Base-by-base conservation (phyloP, 2,329 filamentous ascomycete species). In the Samsoniella hepiali region DNA sequence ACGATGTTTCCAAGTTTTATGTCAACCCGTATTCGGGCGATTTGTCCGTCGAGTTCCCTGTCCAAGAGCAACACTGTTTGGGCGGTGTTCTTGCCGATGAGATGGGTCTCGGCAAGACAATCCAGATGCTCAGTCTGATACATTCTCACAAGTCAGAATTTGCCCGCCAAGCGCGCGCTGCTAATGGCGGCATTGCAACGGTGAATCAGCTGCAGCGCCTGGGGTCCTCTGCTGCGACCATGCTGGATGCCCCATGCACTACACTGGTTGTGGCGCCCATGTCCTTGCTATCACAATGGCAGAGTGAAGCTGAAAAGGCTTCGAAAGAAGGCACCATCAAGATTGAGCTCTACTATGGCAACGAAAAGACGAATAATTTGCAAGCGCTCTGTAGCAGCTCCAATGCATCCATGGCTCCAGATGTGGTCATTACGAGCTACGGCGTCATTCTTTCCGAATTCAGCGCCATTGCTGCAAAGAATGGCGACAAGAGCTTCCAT, bases 101-200 rank as follows among this genome's bases (percentile, higher is more conserved):
- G 76, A 99, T 99, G 95, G 95, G 95, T 54, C 81, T 99, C 2
- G 95, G 95, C 40, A 99, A 99, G 79, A 99, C 95, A 0, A 98
- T 99, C 60, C 94, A 99, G 72, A 98, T 99, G 93, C 85, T 99
- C 66, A 95, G 92, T 76, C 79, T 99, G 57, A 85, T 99, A 5
- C 95, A 99, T 73, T 86, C 91, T 0, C 91, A 98, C 73, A 87
- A 85, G 66, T 88, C 87, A 3, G 81, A 88, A 29, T 72, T 80
- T 15, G 78, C 80, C 4, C 70, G 75, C 15, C 71, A 74, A 31
- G 72, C 77, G 27, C 76, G 77, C n/a, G 68, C 70, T 6, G 65
- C 74, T 36, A 67, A 64, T 9, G 67, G 66, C 3, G 67, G 68
- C 9, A 66, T 74, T 2, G 71, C 72, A 5, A 84, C 81, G 4